Percentiles rank a stretch among this genome's conserved stretches.
These are phyloP conservation scores for Phytophthora melonis DNA, from an alignment of 352 stramenopile genomes.

Conservation along the genomic window DNA sequence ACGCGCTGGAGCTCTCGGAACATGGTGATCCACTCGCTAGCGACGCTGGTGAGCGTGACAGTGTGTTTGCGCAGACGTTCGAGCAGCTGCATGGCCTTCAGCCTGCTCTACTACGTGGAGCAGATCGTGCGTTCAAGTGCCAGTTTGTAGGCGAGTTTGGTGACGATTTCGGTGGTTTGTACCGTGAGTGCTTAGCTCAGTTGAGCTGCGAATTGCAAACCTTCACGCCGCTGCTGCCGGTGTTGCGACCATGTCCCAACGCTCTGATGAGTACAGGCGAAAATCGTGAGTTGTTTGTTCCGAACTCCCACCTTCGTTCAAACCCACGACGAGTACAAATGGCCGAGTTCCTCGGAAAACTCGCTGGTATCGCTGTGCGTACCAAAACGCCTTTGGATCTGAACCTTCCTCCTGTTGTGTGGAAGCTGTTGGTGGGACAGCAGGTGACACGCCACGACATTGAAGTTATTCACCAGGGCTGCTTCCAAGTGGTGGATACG, in stretches of 20 bases:
- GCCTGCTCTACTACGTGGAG: slow-evolving; percentile 83
- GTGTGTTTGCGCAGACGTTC: slow-evolving; percentile 90
- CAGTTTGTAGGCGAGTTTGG: slow-evolving; percentile 93
- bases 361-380: slow-evolving; percentile 94
- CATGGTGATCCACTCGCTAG: slow-evolving; percentile 32
- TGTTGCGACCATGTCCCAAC: slow-evolving; percentile 93
- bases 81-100: slow-evolving; percentile 87
- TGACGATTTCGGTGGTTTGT: slow-evolving; percentile 91
- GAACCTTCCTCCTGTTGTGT: slow-evolving; percentile 92
- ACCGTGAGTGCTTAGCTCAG: slow-evolving; percentile 90
- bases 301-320: slow-evolving; percentile 67
- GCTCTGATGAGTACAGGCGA: slow-evolving; percentile 82
- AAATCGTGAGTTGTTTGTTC: slow-evolving; percentile 91
- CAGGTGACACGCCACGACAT: slow-evolving; percentile 82
- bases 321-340: slow-evolving; percentile 79
- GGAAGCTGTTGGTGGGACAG: slow-evolving; percentile 93
- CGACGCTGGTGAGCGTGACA: slow-evolving; percentile 64
- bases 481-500: slow-evolving; percentile 91
- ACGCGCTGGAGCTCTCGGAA: slow-evolving; percentile 61
- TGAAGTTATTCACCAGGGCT: slow-evolving; percentile 83
- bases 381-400: slow-evolving; percentile 94
- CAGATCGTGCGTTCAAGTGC: slow-evolving; percentile 92
- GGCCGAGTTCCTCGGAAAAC: slow-evolving; percentile 95
- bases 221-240: slow-evolving; percentile 63
- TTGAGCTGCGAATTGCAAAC: slow-evolving; percentile 91